phyloP scores from a whole-genome alignment of 306 rosid species.

The Fragaria ananassa region DNA sequence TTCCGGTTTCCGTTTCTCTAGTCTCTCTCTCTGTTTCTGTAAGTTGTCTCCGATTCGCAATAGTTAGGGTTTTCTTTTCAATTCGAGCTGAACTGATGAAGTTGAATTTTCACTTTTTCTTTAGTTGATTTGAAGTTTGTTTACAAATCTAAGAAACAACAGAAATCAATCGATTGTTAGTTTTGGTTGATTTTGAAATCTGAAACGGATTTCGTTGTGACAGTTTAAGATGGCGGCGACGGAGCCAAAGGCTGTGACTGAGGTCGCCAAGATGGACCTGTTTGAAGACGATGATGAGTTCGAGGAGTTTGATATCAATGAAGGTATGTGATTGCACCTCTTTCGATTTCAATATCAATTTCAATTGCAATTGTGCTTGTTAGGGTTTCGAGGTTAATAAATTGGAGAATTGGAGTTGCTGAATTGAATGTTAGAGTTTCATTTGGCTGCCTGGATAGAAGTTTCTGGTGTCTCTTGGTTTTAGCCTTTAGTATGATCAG shows the following conservation, averaged over 20 bases:
- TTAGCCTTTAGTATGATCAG: background rate
- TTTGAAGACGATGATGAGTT: slow-evolving; percentile 88
- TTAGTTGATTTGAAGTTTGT: no score
- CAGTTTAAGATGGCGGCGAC: slow-evolving; percentile 57
- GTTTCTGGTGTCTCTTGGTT: background rate
- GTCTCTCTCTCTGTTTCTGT: background rate
- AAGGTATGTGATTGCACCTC: slow-evolving; percentile 35
- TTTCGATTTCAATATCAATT: background rate
- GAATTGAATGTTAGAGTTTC: background rate
- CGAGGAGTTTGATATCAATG: slow-evolving; percentile 61
- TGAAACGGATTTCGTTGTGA: background rate
- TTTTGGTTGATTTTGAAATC: background rate
- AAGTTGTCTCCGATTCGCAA: background rate
- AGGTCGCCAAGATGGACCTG: slow-evolving; percentile 77
- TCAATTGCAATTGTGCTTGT: background rate
- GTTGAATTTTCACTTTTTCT: background rate
- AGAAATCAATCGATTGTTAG: background rate
- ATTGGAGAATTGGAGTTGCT: background rate
- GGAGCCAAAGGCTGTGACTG: slow-evolving; percentile 57
- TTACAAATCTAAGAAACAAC: background rate
- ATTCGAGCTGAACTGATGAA: background rate
- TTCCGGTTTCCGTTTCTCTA: background rate
- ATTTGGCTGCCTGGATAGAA: background rate
- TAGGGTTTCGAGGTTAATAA: background rate
- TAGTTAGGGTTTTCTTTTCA: slow-evolving; percentile 13